Evolutionary conservation across 306 rosid genomes (phyloP).

Genomic region (Gillenia trifoliata): DNA sequence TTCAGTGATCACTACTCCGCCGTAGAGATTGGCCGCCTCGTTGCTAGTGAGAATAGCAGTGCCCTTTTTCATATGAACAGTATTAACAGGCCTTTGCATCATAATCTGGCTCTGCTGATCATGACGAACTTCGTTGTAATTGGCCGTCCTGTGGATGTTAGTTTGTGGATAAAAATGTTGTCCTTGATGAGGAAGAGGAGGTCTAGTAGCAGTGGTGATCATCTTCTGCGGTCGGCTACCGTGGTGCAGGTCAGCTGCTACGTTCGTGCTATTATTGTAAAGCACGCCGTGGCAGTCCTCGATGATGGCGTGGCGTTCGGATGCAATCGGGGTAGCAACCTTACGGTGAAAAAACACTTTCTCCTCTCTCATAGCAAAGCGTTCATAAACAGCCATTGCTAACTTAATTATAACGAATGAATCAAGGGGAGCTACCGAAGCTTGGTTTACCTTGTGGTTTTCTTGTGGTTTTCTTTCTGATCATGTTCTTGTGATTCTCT

Average conservation of each 20-base stretch:
- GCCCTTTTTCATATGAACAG: background rate
- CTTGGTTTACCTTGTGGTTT: background rate
- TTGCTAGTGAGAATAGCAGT: background rate
- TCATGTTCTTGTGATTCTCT: background rate
- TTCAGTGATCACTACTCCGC: background rate
- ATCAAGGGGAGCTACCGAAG: background rate
- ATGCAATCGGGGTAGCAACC: background rate
- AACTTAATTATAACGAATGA: background rate
- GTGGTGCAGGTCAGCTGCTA: background rate
- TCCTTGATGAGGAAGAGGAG: background rate
- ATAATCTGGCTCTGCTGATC: background rate
- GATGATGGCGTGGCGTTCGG: background rate
- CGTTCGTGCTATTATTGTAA: background rate
- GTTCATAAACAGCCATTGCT: background rate
- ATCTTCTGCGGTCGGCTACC: background rate
- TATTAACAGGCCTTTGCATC: background rate
- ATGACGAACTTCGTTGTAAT: too few relatives aligned
- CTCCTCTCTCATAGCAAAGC: background rate
- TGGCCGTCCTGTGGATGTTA: too few relatives aligned
- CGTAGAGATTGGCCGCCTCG: slow-evolving; percentile 11
- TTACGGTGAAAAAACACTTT: background rate
- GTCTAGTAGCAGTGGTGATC: background rate
- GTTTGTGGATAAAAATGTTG: background rate
- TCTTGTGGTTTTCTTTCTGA: background rate
- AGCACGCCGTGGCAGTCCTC: background rate